A percentile compares a stretch with the other conserved stretches of the same genome.
phyloP scores from a whole-genome alignment of 2,329 filamentous ascomycete species.

The Penicillium brevicompactum region DNA sequence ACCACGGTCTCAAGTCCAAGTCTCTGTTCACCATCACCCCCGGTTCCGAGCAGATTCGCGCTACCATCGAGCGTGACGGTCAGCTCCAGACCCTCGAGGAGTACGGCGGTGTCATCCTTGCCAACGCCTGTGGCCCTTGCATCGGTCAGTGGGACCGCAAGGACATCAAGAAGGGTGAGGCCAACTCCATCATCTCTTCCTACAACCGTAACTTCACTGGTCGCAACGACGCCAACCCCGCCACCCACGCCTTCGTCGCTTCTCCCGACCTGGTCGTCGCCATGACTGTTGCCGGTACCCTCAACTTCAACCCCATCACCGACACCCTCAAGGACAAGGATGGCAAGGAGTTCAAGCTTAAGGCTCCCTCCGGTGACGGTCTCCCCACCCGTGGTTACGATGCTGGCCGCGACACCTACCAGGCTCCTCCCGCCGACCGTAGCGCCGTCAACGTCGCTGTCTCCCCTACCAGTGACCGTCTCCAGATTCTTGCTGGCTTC shows the following conservation, averaged over 20 bases:
- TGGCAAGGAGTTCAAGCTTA: conserved; percentile 91
- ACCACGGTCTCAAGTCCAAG: conserved; percentile 93
- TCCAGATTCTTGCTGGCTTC: conserved; percentile 89
- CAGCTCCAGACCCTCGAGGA: conserved; percentile 94
- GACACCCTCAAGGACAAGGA: conserved; percentile 93
- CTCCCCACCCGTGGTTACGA: conserved; percentile 84
- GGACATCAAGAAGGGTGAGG: conserved; percentile 90
- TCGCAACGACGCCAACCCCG: conserved; percentile 93
- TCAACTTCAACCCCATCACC: conserved; percentile 93
- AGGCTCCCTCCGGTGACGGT: conserved; percentile 76
- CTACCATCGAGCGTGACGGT: conserved; percentile 86
- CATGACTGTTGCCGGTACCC: conserved; percentile 76
- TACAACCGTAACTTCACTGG: conserved; percentile 99
- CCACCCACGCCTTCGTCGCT: conserved; percentile 89
- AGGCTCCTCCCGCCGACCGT: conserved; percentile 85
- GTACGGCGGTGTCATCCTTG: conserved; percentile 90
- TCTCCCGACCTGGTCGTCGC: conserved; percentile 89
- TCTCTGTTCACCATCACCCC: conserved; percentile 92
- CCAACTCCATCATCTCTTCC: conserved; percentile 96
- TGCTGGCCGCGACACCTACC: conserved; percentile 89
- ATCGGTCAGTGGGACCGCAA: conserved; percentile 94
- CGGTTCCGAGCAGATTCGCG: conserved; percentile 94
- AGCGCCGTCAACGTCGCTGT: conserved; percentile 74
- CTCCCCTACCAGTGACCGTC: conserved; percentile 85
- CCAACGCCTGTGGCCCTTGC: conserved; percentile 91